phyloP scores from a whole-genome alignment of 2,329 filamentous ascomycete genomes.

The Shiraia bambusicola region DNA sequence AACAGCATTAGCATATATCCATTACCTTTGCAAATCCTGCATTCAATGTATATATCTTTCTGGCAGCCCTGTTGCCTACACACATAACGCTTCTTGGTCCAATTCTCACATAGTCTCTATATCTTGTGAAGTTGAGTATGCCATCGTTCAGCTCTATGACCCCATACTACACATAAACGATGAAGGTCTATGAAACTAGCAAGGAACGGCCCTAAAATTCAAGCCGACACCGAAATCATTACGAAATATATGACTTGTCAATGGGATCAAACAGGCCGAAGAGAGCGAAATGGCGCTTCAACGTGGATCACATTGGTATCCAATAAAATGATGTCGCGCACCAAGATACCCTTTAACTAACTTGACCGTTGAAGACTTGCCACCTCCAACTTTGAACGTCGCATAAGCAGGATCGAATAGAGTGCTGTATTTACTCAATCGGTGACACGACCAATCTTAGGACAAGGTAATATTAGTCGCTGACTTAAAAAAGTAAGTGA shows the following conservation, averaged over 20 bases:
- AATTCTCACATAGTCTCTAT: constrained; percentile 74
- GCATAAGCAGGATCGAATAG: too few relatives aligned
- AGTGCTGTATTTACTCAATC: too few relatives aligned
- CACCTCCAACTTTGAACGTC: too few relatives aligned
- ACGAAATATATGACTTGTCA: background rate
- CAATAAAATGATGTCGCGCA: too few relatives aligned
- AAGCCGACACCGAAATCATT: constrained; percentile 1
- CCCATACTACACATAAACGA: constrained; percentile 65
- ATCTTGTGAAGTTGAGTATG: constrained; percentile 62
- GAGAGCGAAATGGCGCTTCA: too few relatives aligned
- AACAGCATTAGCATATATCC: background rate
- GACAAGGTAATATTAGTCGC: too few relatives aligned
- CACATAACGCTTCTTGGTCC: constrained; percentile 79
- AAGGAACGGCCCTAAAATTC: constrained; percentile 59
- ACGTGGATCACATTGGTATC: too few relatives aligned
- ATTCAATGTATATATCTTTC: constrained; percentile 15
- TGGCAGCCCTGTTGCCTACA: constrained; percentile 60
- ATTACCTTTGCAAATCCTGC: constrained; percentile 12
- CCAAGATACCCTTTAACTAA: too few relatives aligned
- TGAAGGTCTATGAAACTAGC: constrained; percentile 69
- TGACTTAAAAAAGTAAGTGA: too few relatives aligned
- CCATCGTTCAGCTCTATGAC: constrained; percentile 53
- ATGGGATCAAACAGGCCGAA: too few relatives aligned
- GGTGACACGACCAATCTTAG: too few relatives aligned
- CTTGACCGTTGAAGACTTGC: too few relatives aligned